Conservation (phyloP, 768 basidiomycete species). For the Infundibulicybe gibba region DNA sequence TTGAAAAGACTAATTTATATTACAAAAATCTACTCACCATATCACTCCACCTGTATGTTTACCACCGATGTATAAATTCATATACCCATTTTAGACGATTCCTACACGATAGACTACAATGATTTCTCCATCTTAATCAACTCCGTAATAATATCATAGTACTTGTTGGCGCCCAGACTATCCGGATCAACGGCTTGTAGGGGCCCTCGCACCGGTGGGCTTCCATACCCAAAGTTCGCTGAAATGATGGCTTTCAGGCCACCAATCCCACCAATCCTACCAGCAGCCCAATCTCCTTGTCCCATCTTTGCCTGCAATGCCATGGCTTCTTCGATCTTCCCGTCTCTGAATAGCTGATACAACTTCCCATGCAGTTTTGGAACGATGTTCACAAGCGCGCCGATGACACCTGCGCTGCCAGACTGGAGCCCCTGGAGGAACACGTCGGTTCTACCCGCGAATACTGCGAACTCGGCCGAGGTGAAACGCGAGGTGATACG, state of each 20-base stretch:
- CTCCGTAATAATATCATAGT: constrained; percentile 38
- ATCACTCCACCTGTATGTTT: too few species aligned
- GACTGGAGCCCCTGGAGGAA: constrained; percentile 61
- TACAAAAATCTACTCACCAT: too few species aligned
- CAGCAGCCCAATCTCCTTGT: constrained; percentile 64
- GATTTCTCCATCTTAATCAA: constrained; percentile 44
- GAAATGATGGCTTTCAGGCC: constrained; percentile 64
- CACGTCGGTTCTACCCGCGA: constrained; percentile 72
- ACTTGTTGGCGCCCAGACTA: constrained; percentile 31
- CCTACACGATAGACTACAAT: constrained; percentile 10
- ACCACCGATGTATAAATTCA: too few species aligned
- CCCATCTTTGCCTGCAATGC: constrained; percentile 56
- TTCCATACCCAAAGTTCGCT: constrained; percentile 64
- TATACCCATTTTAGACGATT: background rate
- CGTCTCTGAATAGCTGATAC: constrained; percentile 46
- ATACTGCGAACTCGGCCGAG: constrained; percentile 57
- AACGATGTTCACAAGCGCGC: constrained; percentile 56
- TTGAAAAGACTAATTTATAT: too few species aligned
- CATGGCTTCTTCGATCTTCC: constrained; percentile 56
- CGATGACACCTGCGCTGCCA: constrained; percentile 63
- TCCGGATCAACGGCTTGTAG: constrained; percentile 37
- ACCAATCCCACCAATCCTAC: constrained; percentile 62
- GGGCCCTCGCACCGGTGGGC: constrained; percentile 42
- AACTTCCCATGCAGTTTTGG: constrained; percentile 56
- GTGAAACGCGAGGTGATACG: constrained; percentile 62